Evolutionary conservation across 768 basidiomycete genomes (phyloP), one percentile per base, ranked within the genome.

Genomic region (Leccinum aurantiacum): DNA sequence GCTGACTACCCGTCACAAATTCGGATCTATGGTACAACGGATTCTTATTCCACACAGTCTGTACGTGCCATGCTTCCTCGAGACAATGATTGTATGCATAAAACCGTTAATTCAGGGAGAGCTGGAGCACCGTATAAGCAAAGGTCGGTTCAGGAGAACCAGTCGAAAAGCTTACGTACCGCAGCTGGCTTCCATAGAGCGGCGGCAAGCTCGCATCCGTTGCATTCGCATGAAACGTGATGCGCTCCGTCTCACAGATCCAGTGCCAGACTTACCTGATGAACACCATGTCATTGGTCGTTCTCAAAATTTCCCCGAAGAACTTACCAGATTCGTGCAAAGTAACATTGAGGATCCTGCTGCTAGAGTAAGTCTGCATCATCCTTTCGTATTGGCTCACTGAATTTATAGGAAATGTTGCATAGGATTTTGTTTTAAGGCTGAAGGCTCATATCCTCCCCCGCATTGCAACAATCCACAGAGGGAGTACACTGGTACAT

Each of bases 11-110:
- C 35, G 35, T 5, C 35, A 1, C 35, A 37, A 15, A 37, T 37
- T 10, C 35, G 35, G 9, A 37, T 37, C 14, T 37, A 37, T 11
- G 80, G 89, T n/a, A 77, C 88, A 60, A 89, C 89, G 65, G 89
- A 88, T 22, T 78, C 84, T 29, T 29, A 29, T 29, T 29, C 29
- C 29, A 29, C 29, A 29, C 29, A 29, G 9, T 29, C 29, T 29
- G 29, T 29, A 29, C 29, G 29, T 29, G 9, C 9, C 9, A 29
- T 29, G 29, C 29, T 29, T 29, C 29, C 29, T 29, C 29, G 29
- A 29, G 29, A 2, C 29, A 29, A 29, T 9, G 9, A 9, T 29
- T 29, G 29, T 29, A 29, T 29, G 9, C 29, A 29, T 29, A 9
- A 29, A 29, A 29, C 29, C 9, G 29, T 29, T 29, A 0, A 29